Base-by-base conservation (phyloP, 345 rosid genomes). In the Hibiscus syriacus region DNA sequence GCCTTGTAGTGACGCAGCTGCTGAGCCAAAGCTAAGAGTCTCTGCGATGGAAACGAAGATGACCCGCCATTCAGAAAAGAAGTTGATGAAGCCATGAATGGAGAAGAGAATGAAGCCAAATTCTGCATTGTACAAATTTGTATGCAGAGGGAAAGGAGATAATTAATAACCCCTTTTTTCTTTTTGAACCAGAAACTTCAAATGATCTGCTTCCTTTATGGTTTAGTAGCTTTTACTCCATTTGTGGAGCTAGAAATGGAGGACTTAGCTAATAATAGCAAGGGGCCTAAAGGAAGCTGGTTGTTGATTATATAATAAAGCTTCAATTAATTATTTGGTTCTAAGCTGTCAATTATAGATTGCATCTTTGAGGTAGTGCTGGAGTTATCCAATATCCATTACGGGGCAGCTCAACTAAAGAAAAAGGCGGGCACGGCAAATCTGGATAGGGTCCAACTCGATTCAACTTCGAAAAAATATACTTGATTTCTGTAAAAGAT, bases 1-100 rank as follows among this genome's bases (percentile, higher is more conserved):
- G 92, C 87, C 75, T 76, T 85, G 91, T 87, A 88, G 10, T 68
- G 73, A 41, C 94, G 92, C 32, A 93, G 88, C 59, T 87, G 98
- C 46, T 84, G 88, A 32, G 96, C 83, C 55, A 87, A 77, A 22
- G 74, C 68, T 2, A 78, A 34, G 54, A 93, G 84, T 39, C 84
- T 78, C 49, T 74, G 70, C 16, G 85, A 69, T 4, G 81, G 26
- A 36, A 36, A 36, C 50, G 82, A 75, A 50, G 78, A 86, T 93
- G 84, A 36, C 39, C 39, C 84, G 53, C 66, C 17, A 43, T 54
- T 70, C 59, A 6, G 25, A 52, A 72, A 62, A 6, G 70, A 34
- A 22, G 67, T 27, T 1, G 80, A 58, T 29, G 63, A 22, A 29
- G 76, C 74, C 48, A 87, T 63, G 64, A 6, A 78, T 23, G 22